A percentile compares a stretch with the other conserved stretches of the same genome.
phyloP scores from a whole-genome alignment of 2,329 filamentous ascomycete species.

The Penicillium fuscoglaucum region DNA sequence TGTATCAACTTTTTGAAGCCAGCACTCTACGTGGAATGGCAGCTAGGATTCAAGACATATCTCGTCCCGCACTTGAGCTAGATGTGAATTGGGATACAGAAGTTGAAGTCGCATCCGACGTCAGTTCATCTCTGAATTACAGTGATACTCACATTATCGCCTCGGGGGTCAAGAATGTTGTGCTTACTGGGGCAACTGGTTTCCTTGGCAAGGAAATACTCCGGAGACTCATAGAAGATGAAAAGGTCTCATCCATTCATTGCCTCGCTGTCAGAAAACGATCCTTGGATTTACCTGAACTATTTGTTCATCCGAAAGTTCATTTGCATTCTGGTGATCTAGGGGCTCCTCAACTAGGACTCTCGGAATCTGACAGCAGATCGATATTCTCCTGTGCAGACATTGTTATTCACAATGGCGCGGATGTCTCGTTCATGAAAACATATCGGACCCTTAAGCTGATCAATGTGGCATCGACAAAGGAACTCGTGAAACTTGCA shows the following conservation, averaged over 20 bases:
- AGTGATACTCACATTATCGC: background rate
- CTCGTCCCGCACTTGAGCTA: background rate
- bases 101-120: conserved; percentile 2
- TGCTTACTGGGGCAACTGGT: conserved; percentile 22
- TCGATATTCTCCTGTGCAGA: conserved; percentile 24
- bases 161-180: conserved; percentile 3
- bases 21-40: conserved; percentile 23
- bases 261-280: conserved; percentile 21
- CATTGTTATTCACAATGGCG: conserved; percentile 28
- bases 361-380: conserved; percentile 12
- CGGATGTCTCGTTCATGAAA: conserved; percentile 33
- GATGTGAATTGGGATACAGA: conserved; percentile 20
- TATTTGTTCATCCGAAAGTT: conserved; percentile 19
- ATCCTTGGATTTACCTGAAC: background rate
- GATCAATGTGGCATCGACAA: conserved; percentile 30
- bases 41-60: conserved; percentile 6
- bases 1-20: conserved; percentile 20
- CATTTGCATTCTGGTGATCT: conserved; percentile 18
- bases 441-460: conserved; percentile 30
- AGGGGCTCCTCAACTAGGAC: conserved; percentile 14
- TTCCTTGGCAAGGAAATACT: conserved; percentile 25
- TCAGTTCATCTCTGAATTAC: background rate
- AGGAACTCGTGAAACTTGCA: conserved; percentile 28
- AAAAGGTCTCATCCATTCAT: conserved; percentile 9
- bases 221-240: conserved; percentile 13